Evolutionary conservation across 257 asterid genomes (phyloP), one percentile per base, ranked within the genome.

Genomic region (Plantago elongata): DNA sequence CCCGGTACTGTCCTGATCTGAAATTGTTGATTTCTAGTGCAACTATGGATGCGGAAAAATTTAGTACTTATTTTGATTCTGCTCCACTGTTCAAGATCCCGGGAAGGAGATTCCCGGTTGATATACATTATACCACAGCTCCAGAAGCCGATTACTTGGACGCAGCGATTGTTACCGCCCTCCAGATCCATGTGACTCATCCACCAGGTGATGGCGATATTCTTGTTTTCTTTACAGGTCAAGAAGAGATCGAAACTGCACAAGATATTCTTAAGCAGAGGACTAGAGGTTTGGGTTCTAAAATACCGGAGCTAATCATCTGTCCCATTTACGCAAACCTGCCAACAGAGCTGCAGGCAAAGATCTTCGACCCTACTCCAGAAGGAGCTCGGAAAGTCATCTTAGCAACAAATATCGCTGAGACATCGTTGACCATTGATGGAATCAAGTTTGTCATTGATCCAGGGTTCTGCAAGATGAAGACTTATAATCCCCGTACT

Each of bases 111-210:
- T 87, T 69, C 75, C 96, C 95, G 12, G 95, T 87, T 68, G 96
- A 87, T 47, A 85, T 90, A 73, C 87, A 85, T 70, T 87, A 83
- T 61, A 90, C 97, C 0, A 90, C 78, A 68, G 93, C 95, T 64
- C 96, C 96, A 8, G 97, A 90, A 81, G 97, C 97, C 38, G 97
- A 90, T 86, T 90, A 90, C 72, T 67, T 90, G 75, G 96, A 90
- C 52, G 96, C 97, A 27, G 89, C 97, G 27, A 72, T 90, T 45
- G 94, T 89, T 40, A 82, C 95, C 7, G 91, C 95, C 65, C 88
- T 89, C 44, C 97, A 89, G 62, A 89, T 86, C 62, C 97, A 89
- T 63, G 89, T 79, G 51, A 84, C 85, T 5, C 87, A 89, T 46
- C 89, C 90, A 4, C 94, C 95, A 0, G 95, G 40, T 4, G 40